Evolutionary conservation across 2,329 filamentous ascomycete genomes (phyloP), one percentile per base, ranked within the genome.

Genomic region (Diaporthe citriasiana): DNA sequence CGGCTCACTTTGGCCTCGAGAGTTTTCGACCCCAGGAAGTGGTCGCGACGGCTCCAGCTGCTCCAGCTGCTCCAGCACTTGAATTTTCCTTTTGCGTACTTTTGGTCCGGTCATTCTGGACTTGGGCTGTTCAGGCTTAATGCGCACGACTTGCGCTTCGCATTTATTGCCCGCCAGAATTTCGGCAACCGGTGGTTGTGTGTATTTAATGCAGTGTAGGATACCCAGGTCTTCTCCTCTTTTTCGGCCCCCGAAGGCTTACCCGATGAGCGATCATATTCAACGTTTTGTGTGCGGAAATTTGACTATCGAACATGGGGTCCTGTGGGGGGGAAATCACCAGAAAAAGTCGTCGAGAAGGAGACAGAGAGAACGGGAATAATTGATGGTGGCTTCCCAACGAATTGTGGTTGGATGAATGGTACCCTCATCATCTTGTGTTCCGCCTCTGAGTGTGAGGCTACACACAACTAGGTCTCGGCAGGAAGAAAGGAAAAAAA

Each of bases 151-250:
- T 27, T 35, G 33, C 25, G 25, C 22, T 42, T 42, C 8, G 57
- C 38, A 30, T n/a, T 63, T 22, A 22, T 15, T 4, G 15, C 55
- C 56, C 15, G 35, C 27, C 42, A 51, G 30, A 30, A 42, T 59
- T 42, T 53, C 15, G 57, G 51, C 19, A 45, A 7, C 33, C 15
- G 45, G 17, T 71, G 69, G 40, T 56, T 33, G 55, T 42, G 33
- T 30, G 69, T 19, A 40, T 71, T 50, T 33, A 33, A n/a, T 59
- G 45, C 55, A 57, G 35, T 60, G 69, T 71, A 71, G 55, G 55
- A 71, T 71, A 71, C 69, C 69, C 69, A 51, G 13, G 33, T 7
- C 27, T 27, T 7, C 7, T 30, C 38, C 38, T 40, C 10, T 17
- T 27, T 27, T 19, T 30, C 33, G 63, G 45, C 30, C 45, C 30